Base-by-base conservation (phyloP, 2,329 filamentous ascomycete genomes). In the Fusarium guadeloupense region DNA sequence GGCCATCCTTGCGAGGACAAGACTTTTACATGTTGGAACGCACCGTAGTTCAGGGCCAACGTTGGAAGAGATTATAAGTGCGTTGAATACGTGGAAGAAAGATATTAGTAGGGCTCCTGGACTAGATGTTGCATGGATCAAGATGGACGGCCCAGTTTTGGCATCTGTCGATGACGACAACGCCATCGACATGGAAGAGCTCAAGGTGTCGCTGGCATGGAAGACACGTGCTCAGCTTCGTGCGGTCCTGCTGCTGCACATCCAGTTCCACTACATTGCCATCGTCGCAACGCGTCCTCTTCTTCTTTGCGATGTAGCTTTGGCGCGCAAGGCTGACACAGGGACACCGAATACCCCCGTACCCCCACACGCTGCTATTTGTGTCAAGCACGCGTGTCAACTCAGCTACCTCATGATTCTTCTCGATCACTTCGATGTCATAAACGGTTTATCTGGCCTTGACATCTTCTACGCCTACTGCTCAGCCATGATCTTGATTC, bases 391-490 rank as follows among this genome's bases (percentile, higher is more conserved):
- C 30, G 74, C 74, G 13, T 70, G 65, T 7, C 73, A 75, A 38
- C 58, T 76, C 33, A 66, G 71, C 19, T 68, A 69, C 6, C 54
- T 75, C 0, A 66, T 72, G 38, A 64, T 75, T 13, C 62, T 77
- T 1, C 68, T 77, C 0, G 69, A 74, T 30, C 66, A 64, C 5
- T 74, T 75, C 33, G 62, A 69, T 17, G 64, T 74, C 1, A 43
- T 77, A 7, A 73, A 75, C 41, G 74, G 75, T 1, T 59, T 74
- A 8, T 74, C 73, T 1, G 73, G 73, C 2, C 62, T 75, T 0
- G 75, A 77, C 25, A 64, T 75, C 3, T 76, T 75, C 30, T 76
- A 76, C 44, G 67, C 71, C 28, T 75, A 75, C 52, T 75, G 70
- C 37, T 70, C 72, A 2, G 69, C 68, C 2, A 75, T 76, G 71